phyloP scores from a whole-genome alignment of 148 eudicot species.

The Dianthus caryophyllus region DNA sequence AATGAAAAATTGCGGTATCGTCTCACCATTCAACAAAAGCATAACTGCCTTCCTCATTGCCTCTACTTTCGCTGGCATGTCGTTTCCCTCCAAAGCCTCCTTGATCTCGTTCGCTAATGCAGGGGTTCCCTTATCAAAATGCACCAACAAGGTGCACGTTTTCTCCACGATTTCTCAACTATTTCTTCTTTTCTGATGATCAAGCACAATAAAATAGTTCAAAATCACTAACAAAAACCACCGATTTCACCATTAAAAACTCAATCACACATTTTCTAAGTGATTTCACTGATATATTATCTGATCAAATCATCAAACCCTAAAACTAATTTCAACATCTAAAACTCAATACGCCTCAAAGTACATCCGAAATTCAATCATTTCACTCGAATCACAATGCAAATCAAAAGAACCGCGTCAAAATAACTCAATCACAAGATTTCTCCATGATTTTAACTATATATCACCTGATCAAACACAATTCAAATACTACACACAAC shows the following conservation, averaged over 20 bases:
- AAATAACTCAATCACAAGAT: too few relatives aligned
- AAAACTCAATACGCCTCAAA: too few relatives aligned
- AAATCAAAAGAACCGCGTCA: too few relatives aligned
- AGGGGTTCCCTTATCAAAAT: conserved; percentile 76
- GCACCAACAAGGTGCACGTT: conserved; percentile 53
- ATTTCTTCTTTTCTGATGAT: conserved; percentile 8
- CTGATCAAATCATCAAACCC: too few relatives aligned
- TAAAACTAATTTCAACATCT: too few relatives aligned
- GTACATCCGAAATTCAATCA: not conserved
- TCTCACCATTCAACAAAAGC: conserved; percentile 76
- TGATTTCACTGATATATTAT: too few relatives aligned
- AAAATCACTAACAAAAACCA: conserved; percentile 5
- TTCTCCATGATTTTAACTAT: too few relatives aligned
- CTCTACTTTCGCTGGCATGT: conserved; percentile 55
- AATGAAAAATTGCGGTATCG: conserved; percentile 63
- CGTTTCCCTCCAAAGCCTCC: conserved; percentile 74
- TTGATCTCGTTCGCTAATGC: conserved; percentile 79
- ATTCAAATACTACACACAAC: too few relatives aligned
- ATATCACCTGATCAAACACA: too few relatives aligned
- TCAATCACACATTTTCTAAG: too few relatives aligned
- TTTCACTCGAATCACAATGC: too few relatives aligned
- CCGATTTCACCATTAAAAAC: not conserved
- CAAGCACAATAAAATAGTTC: conserved; percentile 3
- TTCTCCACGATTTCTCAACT: conserved; percentile 52
- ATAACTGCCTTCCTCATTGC: conserved; percentile 79